Percentiles rank a stretch among this genome's conserved stretches.
These are phyloP conservation scores for Adansonia gregorii DNA, from an alignment of 441 rosid species.

Conservation along the genomic window DNA sequence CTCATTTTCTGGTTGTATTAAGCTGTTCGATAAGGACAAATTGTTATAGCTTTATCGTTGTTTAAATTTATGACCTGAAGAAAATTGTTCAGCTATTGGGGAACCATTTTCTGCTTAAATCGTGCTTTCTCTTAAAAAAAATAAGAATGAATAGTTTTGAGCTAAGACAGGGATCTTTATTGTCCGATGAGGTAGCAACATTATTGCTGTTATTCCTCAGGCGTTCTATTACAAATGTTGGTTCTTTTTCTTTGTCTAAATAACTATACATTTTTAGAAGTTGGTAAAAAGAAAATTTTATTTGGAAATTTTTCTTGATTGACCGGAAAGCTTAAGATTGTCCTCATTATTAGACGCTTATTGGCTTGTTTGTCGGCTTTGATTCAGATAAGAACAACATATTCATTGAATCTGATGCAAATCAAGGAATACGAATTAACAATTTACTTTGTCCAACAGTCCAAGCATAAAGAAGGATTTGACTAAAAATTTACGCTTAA, in stretches of 20 bases:
- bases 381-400: neutral
- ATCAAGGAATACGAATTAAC: neutral
- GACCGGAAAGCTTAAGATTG: neutral
- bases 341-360: neutral
- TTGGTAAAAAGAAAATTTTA: neutral
- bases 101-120: neutral
- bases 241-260: neutral
- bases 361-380: neutral
- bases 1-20: neutral
- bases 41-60: neutral
- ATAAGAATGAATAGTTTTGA: neutral
- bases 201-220: neutral
- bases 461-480: too few species aligned
- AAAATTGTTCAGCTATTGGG: neutral
- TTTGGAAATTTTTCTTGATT: neutral
- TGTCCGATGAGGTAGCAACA: neutral
- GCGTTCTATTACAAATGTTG: neutral
- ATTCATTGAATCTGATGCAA: neutral
- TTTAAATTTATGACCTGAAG: neutral
- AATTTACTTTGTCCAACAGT: too few species aligned
- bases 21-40: neutral
- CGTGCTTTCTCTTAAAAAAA: neutral
- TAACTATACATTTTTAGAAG: neutral
- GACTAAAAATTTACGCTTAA: too few species aligned
- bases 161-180: constrained; percentile 7